These are phyloP conservation scores for Polygonum aviculare DNA, from an alignment of 148 eudicot genomes.

Conservation along the genomic window DNA sequence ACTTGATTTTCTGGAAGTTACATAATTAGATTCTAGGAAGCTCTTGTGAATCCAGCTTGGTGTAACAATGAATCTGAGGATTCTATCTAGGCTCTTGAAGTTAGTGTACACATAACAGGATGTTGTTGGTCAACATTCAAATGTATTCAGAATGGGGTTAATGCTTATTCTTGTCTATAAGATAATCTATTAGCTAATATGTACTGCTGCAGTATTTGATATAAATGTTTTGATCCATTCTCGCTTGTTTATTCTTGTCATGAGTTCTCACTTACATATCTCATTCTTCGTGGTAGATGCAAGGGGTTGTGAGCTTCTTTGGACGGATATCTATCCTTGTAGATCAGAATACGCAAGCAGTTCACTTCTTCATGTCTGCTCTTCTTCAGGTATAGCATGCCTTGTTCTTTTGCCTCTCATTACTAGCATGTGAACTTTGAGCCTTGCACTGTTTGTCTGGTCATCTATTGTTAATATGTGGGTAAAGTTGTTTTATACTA, in stretches of 20 bases:
- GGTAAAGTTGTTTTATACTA: background rate
- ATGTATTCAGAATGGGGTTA: background rate
- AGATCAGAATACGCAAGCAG: conserved; percentile 92
- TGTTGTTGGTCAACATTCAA: background rate
- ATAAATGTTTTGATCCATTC: background rate
- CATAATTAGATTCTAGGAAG: background rate
- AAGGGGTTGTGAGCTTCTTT: conserved; percentile 83
- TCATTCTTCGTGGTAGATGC: conserved; percentile 44
- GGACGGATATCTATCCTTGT: conserved; percentile 81
- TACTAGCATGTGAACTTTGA: conserved; percentile 3
- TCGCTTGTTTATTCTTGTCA: background rate
- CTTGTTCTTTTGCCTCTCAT: background rate
- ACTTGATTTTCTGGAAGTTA: background rate
- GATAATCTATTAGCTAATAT: background rate
- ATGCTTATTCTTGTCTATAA: background rate
- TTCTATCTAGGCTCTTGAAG: background rate
- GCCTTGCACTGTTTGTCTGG: background rate
- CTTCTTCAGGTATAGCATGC: conserved; percentile 63
- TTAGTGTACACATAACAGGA: background rate
- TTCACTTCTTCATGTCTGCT: conserved; percentile 87
- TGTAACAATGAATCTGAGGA: background rate
- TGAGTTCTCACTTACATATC: background rate
- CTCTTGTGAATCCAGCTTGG: background rate
- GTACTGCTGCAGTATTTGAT: background rate
- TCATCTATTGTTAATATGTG: background rate